phyloP scores from a whole-genome alignment of 371 early-diverging fungal species.

The Phascolomyces articulosus region DNA sequence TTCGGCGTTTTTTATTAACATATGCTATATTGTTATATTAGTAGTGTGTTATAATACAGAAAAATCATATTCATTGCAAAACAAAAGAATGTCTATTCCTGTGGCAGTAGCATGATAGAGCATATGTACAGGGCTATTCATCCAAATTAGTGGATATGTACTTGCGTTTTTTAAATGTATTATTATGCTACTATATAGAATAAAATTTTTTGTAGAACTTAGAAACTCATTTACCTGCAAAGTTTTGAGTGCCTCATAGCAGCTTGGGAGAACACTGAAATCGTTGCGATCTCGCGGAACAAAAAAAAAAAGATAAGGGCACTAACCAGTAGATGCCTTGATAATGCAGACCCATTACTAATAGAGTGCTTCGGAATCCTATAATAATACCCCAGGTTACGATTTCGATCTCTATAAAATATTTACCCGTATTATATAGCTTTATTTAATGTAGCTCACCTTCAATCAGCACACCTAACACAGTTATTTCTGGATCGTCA shows the following conservation, averaged over 20 bases:
- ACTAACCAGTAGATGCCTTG: constrained; percentile 8
- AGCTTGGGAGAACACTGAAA: neutral
- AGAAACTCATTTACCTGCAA: neutral
- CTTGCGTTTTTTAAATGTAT: too few species aligned
- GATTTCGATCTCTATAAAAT: neutral
- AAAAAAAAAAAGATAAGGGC: constrained; percentile 1
- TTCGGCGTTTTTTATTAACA: neutral
- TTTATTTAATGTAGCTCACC: neutral
- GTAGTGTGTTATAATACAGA: neutral
- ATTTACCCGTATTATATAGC: neutral
- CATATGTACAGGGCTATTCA: too few species aligned
- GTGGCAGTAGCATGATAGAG: neutral
- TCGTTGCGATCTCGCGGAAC: neutral
- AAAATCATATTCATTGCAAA: neutral
- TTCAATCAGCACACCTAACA: neutral
- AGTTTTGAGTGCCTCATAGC: neutral
- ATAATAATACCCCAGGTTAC: neutral
- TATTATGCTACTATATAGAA: neutral
- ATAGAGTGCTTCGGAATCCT: constrained; percentile 9
- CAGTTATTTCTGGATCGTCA: neutral
- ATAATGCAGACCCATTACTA: constrained; percentile 6
- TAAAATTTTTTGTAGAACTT: neutral
- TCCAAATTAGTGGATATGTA: too few species aligned
- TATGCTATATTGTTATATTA: neutral
- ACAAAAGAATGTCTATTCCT: neutral